Evolutionary conservation across 306 rosid species (phyloP), one percentile per base, ranked within the genome.

Genomic region (Cucurbita argyrosperma): DNA sequence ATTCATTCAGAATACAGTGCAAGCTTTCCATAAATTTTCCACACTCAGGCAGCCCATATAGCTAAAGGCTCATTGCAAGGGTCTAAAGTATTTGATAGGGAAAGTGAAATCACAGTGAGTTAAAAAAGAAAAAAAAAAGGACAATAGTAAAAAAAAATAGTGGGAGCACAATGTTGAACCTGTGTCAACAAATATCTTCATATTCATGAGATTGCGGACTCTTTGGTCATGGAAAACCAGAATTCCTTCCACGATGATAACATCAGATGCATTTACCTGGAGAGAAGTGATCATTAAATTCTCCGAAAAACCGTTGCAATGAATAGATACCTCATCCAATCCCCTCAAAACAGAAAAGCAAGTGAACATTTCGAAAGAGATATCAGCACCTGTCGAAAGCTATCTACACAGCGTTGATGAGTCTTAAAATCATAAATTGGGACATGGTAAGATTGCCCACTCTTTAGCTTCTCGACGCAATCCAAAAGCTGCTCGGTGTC

Each of bases 181-280:
- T 86, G 97, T 83, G 74, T 94, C 99, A 58, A 91, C 99, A 86
- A 94, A 94, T 79, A 94, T 94, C 88, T 94, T 94, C 91, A 90
- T 94, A 85, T 89, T 89, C 98, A 94, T 94, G 74, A 94, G 84
- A 82, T 87, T 88, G 35, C 98, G 96, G 21, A 94, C 96, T 53
- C 83, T 88, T 74, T 85, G 98, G 59, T 94, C 98, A 59, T 94
- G 98, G 88, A 94, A 94, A 64, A 94, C 97, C 56, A 94, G 88
- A 90, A 94, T 94, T 35, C 98, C 98, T 83, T 94, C 98, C 87
- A 94, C 71, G 76, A 94, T 94, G 63, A 94, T 94, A 73, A 94
- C 98, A 79, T 94, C 96, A 58, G 98, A 94, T 73, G 90, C 98
- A 85, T 94, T 90, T 55, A 94, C 98, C 98, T 94, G 82, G 75